Conservation (phyloP, 306 rosid genomes). For the Prinsepia uniflora region DNA sequence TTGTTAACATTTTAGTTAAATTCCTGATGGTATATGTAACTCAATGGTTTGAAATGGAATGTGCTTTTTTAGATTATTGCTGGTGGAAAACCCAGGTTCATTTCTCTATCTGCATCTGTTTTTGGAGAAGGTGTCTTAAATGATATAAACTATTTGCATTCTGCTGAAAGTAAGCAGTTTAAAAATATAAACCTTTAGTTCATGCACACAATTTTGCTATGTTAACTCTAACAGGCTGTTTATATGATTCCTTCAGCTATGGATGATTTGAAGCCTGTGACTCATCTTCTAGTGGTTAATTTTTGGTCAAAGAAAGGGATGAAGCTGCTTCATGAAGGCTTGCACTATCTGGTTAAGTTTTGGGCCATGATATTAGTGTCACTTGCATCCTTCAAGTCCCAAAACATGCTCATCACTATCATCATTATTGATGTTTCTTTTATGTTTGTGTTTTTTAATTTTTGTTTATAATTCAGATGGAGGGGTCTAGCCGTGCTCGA, state of each 20-base stretch:
- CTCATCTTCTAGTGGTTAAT: conserved; percentile 83
- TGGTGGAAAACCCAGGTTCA: conserved; percentile 69
- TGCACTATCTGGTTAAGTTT: conserved; percentile 67
- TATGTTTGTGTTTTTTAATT: background rate
- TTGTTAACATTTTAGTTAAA: background rate
- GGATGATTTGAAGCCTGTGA: conserved; percentile 89
- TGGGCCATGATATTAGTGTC: conserved; percentile 21
- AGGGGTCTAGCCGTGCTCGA: conserved; percentile 68
- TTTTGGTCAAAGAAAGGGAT: conserved; percentile 64
- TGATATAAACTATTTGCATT: conserved; percentile 63
- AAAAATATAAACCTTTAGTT: conserved; percentile 25
- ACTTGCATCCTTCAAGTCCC: conserved; percentile 16
- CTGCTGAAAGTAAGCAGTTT: conserved; percentile 74
- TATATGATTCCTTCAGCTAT: conserved; percentile 43
- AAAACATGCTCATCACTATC: conserved; percentile 15
- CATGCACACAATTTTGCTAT: conserved; percentile 11
- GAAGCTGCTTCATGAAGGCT: conserved; percentile 72
- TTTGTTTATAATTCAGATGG: conserved; percentile 48
- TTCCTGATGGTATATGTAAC: background rate
- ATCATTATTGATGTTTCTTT: conserved; percentile 11
- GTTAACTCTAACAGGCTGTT: conserved; percentile 27
- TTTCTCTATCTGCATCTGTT: conserved; percentile 48
- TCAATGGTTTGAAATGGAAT: conserved; percentile 19
- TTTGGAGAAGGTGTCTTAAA: conserved; percentile 56
- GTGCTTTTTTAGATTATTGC: conserved; percentile 60